A percentile compares a stretch with the other conserved stretches of the same genome.
These are phyloP conservation scores for Ambrosia artemisiifolia DNA, from an alignment of 129 eudicot genomes.

Conservation along the genomic window DNA sequence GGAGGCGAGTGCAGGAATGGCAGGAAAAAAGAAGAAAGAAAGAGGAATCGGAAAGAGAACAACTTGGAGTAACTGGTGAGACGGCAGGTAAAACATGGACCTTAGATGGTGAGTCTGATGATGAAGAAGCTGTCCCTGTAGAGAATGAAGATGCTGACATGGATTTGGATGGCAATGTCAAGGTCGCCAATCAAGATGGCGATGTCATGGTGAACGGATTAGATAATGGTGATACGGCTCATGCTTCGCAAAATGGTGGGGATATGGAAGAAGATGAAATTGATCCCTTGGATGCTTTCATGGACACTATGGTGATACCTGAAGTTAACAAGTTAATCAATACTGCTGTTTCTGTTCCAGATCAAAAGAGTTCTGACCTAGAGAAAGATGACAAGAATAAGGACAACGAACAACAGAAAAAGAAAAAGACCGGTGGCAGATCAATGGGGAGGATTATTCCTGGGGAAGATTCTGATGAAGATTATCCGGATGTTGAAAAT, in stretches of 20 bases:
- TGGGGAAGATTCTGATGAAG: slow-evolving; percentile 72
- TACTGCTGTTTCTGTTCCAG: slow-evolving; percentile 28
- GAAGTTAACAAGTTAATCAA: slow-evolving; percentile 64
- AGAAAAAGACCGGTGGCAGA: slow-evolving; percentile 31
- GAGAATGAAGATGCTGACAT: slow-evolving; percentile 45
- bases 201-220: slow-evolving; percentile 39
- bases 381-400: slow-evolving; percentile 40
- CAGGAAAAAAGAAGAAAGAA: slow-evolving; percentile 77
- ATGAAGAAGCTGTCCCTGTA: slow-evolving; percentile 62
- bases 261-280: slow-evolving; percentile 56
- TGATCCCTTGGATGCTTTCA: slow-evolving; percentile 85
- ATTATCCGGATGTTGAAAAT: slow-evolving; percentile 43
- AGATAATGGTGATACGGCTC: slow-evolving; percentile 28
- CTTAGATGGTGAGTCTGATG: slow-evolving; percentile 86
- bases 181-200: slow-evolving; percentile 28
- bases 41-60: slow-evolving; percentile 73
- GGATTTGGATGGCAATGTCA: slow-evolving; percentile 44
- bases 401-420: slow-evolving; percentile 30
- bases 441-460: slow-evolving; percentile 74
- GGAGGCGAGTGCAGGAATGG: slow-evolving; percentile 97
- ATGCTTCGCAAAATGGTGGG: slow-evolving; percentile 32
- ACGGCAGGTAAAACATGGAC: slow-evolving; percentile 76
- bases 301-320: slow-evolving; percentile 80
- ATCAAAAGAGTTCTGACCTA: slow-evolving; percentile 24
- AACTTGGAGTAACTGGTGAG: slow-evolving; percentile 46